Evolutionary conservation across 495 filamentous ascomycete genomes (phyloP).

Genomic region (Ascobolus immersus): DNA sequence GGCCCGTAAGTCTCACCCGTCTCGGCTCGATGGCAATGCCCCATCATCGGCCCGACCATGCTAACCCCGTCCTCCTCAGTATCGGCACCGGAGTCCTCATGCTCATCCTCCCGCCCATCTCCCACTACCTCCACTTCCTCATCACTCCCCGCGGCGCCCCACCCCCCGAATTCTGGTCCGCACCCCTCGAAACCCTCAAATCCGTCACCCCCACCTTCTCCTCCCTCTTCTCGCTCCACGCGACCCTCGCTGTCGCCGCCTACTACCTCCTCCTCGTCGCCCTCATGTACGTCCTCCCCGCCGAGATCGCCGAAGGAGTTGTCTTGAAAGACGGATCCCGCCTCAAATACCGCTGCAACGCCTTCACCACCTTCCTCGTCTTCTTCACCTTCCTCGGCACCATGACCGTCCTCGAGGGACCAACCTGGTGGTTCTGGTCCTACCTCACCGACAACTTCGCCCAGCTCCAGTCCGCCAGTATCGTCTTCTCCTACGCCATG

Average conservation of each 20-base stretch:
- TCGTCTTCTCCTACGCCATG: constrained; percentile 42
- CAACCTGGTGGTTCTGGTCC: constrained; percentile 67
- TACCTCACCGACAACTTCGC: constrained; percentile 80
- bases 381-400: constrained; percentile 41
- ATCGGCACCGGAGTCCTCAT: constrained; percentile 47
- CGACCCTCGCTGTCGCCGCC: constrained; percentile 36
- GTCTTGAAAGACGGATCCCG: constrained; percentile 42
- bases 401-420: constrained; percentile 42
- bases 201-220: constrained; percentile 31
- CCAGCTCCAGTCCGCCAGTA: constrained; percentile 58
- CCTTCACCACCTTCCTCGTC: constrained; percentile 54
- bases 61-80: constrained; percentile 25
- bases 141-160: constrained; percentile 94
- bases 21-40: constrained; percentile 4
- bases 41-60: too few relatives aligned
- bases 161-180: constrained; percentile 54
- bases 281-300: constrained; percentile 56
- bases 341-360: constrained; percentile 75
- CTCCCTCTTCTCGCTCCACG: constrained; percentile 28
- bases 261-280: constrained; percentile 60
- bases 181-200: constrained; percentile 40
- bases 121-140: constrained; percentile 52
- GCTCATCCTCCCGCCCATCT: constrained; percentile 46
- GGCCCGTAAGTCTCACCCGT: constrained; percentile 47
- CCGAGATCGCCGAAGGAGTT: constrained; percentile 42